phyloP scores from a whole-genome alignment of 2,329 filamentous ascomycete genomes.

The Monosporascus sp. region DNA sequence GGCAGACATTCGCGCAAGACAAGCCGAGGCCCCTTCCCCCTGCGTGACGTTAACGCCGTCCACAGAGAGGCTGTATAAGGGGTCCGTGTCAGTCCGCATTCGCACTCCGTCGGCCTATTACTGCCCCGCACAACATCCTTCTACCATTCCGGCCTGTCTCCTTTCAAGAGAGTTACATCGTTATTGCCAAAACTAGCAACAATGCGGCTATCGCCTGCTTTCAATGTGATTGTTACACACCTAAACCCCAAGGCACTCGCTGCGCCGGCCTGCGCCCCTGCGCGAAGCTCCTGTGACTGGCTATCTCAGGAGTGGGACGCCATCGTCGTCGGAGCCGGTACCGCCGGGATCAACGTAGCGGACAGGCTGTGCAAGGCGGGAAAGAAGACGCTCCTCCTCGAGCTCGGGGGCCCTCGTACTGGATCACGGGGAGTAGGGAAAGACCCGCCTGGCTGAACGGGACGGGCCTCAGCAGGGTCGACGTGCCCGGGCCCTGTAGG shows the following conservation, averaged over 20 bases:
- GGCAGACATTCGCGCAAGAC: too few species aligned
- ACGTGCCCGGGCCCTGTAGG: constrained; percentile 45
- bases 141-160: too few species aligned
- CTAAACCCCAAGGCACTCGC: constrained; percentile 7
- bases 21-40: too few species aligned
- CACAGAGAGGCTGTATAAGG: too few species aligned
- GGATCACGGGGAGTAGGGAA: constrained; percentile 40
- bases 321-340: constrained; percentile 45
- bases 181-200: too few species aligned
- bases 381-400: constrained; percentile 45
- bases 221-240: constrained; percentile 4
- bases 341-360: constrained; percentile 47
- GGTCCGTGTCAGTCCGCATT: too few species aligned
- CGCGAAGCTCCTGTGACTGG: constrained; percentile 16
- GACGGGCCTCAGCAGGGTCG: constrained; percentile 43
- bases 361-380: constrained; percentile 46
- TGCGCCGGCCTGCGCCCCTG: constrained; percentile 4
- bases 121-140: too few species aligned
- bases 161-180: too few species aligned
- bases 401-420: constrained; percentile 47
- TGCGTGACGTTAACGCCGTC: too few species aligned
- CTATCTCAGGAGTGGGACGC: constrained; percentile 22
- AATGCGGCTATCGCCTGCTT: background rate
- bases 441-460: constrained; percentile 42
- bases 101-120: too few species aligned